These are phyloP conservation scores for Aspergillus chevalieri DNA, from an alignment of 2,329 filamentous ascomycete genomes.

Conservation along the genomic window DNA sequence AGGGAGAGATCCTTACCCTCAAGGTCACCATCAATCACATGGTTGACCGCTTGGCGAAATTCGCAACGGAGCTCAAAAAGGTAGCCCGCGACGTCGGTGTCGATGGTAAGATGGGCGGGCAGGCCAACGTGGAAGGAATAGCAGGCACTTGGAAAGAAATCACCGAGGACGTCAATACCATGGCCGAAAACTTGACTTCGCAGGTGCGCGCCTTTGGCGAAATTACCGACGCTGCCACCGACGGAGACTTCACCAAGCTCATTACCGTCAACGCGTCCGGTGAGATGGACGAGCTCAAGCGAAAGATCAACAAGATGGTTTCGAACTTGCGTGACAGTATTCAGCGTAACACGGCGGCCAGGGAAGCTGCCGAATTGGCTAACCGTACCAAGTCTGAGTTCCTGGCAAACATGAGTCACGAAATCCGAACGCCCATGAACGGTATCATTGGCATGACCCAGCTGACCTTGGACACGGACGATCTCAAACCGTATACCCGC, in stretches of 20 bases:
- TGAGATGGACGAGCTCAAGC: slow-evolving; percentile 98
- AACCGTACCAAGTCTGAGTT: slow-evolving; percentile 99
- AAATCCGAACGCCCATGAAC: slow-evolving; percentile 96
- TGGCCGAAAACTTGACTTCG: slow-evolving; percentile 80
- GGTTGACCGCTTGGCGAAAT: slow-evolving; percentile 90
- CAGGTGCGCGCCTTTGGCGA: slow-evolving; percentile 97
- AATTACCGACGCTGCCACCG: slow-evolving; percentile 95
- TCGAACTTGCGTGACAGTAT: slow-evolving; percentile 93
- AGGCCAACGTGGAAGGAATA: slow-evolving; percentile 88
- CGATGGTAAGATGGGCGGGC: slow-evolving; percentile 96
- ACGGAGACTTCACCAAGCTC: slow-evolving; percentile 93
- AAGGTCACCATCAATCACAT: slow-evolving; percentile 99
- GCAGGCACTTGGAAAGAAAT: slow-evolving; percentile 98
- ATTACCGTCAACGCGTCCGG: slow-evolving; percentile 96
- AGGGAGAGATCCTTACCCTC: slow-evolving; percentile 86
- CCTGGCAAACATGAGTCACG: slow-evolving; percentile 97
- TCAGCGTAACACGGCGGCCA: slow-evolving; percentile 89
- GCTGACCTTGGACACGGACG: slow-evolving; percentile 87
- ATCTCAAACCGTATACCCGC: slow-evolving; percentile 88
- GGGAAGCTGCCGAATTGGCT: slow-evolving; percentile 90
- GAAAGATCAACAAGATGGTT: slow-evolving; percentile 99
- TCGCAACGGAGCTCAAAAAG: slow-evolving; percentile 91
- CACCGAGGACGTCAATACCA: slow-evolving; percentile 91
- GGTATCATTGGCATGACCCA: slow-evolving; percentile 98
- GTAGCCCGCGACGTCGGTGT: slow-evolving; percentile 96